Conservation (phyloP, 495 filamentous ascomycete species). For the Penicillium nucicola region DNA sequence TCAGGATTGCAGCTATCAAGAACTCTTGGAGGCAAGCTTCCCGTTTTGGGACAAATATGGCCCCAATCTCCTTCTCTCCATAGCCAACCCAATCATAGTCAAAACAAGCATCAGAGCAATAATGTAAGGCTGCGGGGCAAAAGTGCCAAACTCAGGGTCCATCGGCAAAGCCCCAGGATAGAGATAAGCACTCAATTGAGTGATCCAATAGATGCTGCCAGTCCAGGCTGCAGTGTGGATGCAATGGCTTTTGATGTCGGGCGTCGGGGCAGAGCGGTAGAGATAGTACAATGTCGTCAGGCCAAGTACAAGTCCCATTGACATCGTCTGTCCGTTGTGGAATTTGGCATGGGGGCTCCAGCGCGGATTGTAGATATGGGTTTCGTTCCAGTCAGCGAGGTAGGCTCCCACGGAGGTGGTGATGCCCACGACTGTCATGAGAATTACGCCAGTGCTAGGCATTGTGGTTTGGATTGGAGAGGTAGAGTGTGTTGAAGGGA, state of each 20-base stretch:
- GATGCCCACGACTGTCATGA: slow-evolving; percentile 43
- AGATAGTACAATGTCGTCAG: slow-evolving; percentile 48
- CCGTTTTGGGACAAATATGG: no score
- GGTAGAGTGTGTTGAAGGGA: no score
- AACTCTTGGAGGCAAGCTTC: no score
- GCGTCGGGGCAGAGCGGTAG: slow-evolving; percentile 18
- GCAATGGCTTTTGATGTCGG: slow-evolving; percentile 8
- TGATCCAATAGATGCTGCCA: slow-evolving; percentile 51
- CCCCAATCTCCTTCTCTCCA: no score
- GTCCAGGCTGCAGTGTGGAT: slow-evolving; percentile 37
- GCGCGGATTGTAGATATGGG: slow-evolving; percentile 52
- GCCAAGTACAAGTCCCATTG: slow-evolving; percentile 42
- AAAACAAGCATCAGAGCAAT: no score
- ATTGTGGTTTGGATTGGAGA: background rate
- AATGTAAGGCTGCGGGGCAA: slow-evolving; percentile 51
- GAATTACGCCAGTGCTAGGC: slow-evolving; percentile 25
- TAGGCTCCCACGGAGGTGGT: slow-evolving; percentile 38
- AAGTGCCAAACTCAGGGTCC: slow-evolving; percentile 54
- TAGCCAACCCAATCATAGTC: no score
- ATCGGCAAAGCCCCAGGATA: slow-evolving; percentile 48
- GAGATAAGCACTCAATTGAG: slow-evolving; percentile 42
- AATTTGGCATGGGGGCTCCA: slow-evolving; percentile 58
- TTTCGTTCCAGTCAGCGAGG: slow-evolving; percentile 47
- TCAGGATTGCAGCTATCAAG: no score
- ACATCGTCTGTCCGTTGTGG: slow-evolving; percentile 56